Evolutionary conservation across 345 rosid genomes (phyloP), one percentile per base, ranked within the genome.

Genomic region (Psidium guajava): DNA sequence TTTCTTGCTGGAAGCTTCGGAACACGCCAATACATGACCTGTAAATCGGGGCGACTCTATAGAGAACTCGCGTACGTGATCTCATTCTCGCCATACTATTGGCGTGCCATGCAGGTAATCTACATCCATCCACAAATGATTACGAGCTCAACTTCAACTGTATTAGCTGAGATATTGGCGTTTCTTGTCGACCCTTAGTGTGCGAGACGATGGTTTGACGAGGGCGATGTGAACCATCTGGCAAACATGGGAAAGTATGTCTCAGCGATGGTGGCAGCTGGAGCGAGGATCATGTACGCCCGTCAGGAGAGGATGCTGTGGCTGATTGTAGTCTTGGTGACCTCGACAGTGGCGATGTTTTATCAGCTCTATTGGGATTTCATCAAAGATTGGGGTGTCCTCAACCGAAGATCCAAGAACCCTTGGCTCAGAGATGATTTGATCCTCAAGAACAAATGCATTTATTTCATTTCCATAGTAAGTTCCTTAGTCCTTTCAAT

Each of bases 341-440:
- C 97, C 87, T 94, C 99, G 0, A 91, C 88, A 18, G 83, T 87
- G 54, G 99, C 99, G 5, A 95, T 98, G 14, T 10, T 94, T 81
- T 98, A 98, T 82, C 99, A 98, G 86, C 82, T 98, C 81, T 98
- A 98, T 84, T 98, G 99, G 99, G 99, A 98, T 89, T 98, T 95
- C 87, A 95, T 93, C 64, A 91, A 91, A 91, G 99, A 98, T 36
- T 98, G 99, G 99, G 98, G 98, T 4, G 90, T 98, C 86, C 88
- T 98, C 16, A 90, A 94, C 82, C 92, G 93, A 25, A 93, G 92
- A 56, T 98, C 99, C 36, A 93, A 85, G 82, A 93, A 98, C 81
- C 89, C 87, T 15, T 96, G 98, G 99, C 95, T 98, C 6, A 93
- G 99, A 86, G 96, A 98, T 84, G 95, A 93, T 18, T 84, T 98